Conservation (phyloP, 179 eudicot species). For the Actinidia chinensis region DNA sequence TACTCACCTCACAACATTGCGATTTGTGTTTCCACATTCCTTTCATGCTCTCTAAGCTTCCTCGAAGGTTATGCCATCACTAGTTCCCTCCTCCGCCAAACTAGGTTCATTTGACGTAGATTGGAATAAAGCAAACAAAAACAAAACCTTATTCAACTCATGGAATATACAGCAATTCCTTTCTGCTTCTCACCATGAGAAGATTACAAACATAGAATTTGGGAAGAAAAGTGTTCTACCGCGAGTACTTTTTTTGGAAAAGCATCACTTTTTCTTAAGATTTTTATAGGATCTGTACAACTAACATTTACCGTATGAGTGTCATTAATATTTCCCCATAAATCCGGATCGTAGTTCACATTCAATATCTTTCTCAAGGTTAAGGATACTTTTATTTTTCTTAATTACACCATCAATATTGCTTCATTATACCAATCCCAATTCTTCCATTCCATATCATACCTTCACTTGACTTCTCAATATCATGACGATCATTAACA, state of each 20-base stretch:
- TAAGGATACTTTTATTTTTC: too few relatives aligned
- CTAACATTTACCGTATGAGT: too few relatives aligned
- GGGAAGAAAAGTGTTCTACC: not conserved
- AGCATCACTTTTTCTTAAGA: not conserved
- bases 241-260: not conserved
- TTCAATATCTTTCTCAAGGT: too few relatives aligned
- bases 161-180: not conserved
- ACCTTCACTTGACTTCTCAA: too few relatives aligned
- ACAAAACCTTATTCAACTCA: not conserved
- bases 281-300: too few relatives aligned
- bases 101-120: not conserved
- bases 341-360: too few relatives aligned
- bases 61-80: conserved; percentile 10
- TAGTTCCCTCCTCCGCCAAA: not conserved
- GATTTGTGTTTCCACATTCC: not conserved
- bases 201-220: not conserved
- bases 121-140: not conserved
- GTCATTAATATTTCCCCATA: too few relatives aligned
- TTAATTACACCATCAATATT: too few relatives aligned
- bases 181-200: not conserved
- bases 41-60: not conserved
- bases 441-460: too few relatives aligned
- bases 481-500: too few relatives aligned
- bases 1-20: conserved; percentile 1
- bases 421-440: too few relatives aligned